Base-by-base conservation (phyloP, 345 rosid genomes). In the Adansonia digitata region DNA sequence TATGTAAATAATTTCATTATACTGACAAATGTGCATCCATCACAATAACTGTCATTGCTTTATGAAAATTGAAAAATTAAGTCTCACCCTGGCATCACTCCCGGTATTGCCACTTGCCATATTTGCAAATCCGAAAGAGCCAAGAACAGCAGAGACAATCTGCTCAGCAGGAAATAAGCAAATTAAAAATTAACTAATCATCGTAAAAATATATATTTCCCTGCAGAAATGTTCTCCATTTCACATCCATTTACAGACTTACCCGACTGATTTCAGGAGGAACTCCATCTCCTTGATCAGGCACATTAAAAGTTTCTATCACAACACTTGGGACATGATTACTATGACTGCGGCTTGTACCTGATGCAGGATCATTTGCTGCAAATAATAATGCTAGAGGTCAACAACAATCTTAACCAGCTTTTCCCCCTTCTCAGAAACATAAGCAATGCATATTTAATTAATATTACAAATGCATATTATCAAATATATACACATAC, bases 111-210 rank as follows among this genome's bases (percentile, higher is more conserved):
- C 87, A 74, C 82, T 83, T 68, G 84, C 86, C 8, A 78, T 57
- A 80, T 83, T 87, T 53, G 92, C 35, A 37, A 87, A 57, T 81
- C 93, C 93, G 46, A 91, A 83, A 66, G 93, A 89, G 71, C 93
- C 93, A 49, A 91, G 93, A 76, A 91, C 86, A 49, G 96, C 90
- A 59, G 93, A 86, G 42, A 89, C 91, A 63, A 91, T 86, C 96
- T 91, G 88, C 52, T 26, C 78, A 77, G 59, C 79, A 79, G 72
- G 42, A 75, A 69, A 67, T 60, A 67, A 26, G 59, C 52, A 26
- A 45, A 26, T 42, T 18, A 35, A 69, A 42, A 55, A 56, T n/a
- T 24, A 56, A 63, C 4, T 34, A 69, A 67, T 15, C 15, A 56
- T 43, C 59, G 26, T 11, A 34, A 31, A 10, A 22, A 53, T n/a